Evolutionary conservation across 148 eudicot genomes (phyloP).

Genomic region (Chenopodium berlandieri): DNA sequence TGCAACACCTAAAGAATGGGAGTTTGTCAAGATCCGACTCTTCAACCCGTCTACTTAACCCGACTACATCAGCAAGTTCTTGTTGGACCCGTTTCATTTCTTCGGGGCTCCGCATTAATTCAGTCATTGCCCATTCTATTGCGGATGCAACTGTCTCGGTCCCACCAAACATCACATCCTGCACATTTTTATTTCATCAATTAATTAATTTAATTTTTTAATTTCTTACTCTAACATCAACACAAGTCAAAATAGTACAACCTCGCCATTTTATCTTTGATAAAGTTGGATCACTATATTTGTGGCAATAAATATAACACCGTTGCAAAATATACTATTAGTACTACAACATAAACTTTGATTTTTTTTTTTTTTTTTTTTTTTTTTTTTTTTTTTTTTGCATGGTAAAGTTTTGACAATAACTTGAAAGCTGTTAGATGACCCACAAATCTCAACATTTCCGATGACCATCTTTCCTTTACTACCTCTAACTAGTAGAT

Average conservation of each 20-base stretch:
- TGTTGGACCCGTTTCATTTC: constrained; percentile 61
- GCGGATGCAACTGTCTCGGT: constrained; percentile 86
- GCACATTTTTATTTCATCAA: neutral
- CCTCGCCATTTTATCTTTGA: neutral
- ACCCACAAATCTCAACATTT: neutral
- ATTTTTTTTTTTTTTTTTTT: no score
- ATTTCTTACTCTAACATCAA: no score
- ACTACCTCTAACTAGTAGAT: neutral
- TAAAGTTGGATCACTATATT: neutral
- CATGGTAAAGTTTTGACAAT: neutral
- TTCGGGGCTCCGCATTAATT: constrained; percentile 53
- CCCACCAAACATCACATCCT: constrained; percentile 92
- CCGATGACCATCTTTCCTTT: neutral
- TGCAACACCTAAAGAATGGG: constrained; percentile 44
- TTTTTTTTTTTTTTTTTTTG: no score
- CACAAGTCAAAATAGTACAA: no score
- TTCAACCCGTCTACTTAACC: constrained; percentile 46
- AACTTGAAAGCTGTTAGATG: neutral
- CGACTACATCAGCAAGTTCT: constrained; percentile 55
- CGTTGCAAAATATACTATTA: neutral
- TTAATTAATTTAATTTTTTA: no score
- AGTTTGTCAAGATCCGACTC: constrained; percentile 70
- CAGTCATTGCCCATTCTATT: constrained; percentile 78
- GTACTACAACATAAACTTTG: no score
- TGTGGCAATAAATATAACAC: neutral